These are phyloP conservation scores for Clavispora carvajalis DNA, from an alignment of 805 yeast species.

Conservation along the genomic window DNA sequence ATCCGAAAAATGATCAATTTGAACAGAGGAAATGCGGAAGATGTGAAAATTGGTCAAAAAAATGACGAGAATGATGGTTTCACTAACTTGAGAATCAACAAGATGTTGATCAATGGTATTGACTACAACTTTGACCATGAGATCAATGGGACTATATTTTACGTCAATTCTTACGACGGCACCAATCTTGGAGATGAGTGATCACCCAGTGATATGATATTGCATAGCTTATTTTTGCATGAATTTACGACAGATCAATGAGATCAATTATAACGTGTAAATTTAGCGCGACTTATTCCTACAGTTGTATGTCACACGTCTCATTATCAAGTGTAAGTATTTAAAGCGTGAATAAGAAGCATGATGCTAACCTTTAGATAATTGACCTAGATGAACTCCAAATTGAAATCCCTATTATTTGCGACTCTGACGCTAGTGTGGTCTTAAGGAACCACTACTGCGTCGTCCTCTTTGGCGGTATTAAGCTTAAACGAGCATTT, in stretches of 20 bases:
- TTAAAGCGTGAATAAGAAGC: not conserved
- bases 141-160: slow-evolving; percentile 36
- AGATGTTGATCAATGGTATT: slow-evolving; percentile 29
- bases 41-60: slow-evolving; percentile 18
- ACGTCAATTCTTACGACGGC: slow-evolving; percentile 22
- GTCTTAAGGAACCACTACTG: slow-evolving; percentile 7
- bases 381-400: not conserved
- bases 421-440: not conserved
- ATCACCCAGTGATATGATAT: not conserved
- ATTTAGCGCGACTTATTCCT: not conserved
- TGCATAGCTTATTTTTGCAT: not conserved
- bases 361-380: not conserved
- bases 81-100: slow-evolving; percentile 20
- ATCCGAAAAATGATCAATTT: slow-evolving; percentile 27
- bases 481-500: slow-evolving; percentile 7
- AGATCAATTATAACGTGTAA: not conserved
- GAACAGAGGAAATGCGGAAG: slow-evolving; percentile 40
- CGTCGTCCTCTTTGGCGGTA: slow-evolving; percentile 8
- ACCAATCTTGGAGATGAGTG: not conserved
- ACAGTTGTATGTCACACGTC: not conserved
- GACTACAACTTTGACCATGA: slow-evolving; percentile 32
- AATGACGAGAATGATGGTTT: slow-evolving; percentile 34
- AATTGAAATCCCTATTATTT: not conserved
- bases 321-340: not conserved
- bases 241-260: not conserved